Percentiles rank a stretch among this genome's conserved stretches.
Evolutionary conservation across 208 protist genomes (phyloP).

Genomic region (Crithidia acanthocephali): DNA sequence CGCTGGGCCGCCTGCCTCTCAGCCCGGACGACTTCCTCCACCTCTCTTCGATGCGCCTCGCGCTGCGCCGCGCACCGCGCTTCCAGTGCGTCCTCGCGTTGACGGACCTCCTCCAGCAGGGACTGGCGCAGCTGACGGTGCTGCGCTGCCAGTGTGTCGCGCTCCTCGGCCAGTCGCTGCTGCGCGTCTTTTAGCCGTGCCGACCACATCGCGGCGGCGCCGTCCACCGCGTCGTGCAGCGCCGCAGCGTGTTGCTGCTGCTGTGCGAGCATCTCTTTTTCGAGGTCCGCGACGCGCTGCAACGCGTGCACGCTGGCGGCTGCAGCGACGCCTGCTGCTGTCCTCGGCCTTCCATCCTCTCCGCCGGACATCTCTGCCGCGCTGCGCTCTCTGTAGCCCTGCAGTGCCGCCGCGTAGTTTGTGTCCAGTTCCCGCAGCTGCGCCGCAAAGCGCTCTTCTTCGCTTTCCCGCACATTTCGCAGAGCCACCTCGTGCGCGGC

Average conservation of each 20-base stretch:
- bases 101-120: conserved; percentile 27
- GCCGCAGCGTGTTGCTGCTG: conserved; percentile 11
- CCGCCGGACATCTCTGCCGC: too few relatives aligned
- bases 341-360: background rate
- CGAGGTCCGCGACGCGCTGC: conserved; percentile 22
- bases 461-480: background rate
- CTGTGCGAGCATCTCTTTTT: conserved; percentile 29
- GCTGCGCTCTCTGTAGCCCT: conserved; percentile 21
- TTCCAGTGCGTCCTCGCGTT: conserved; percentile 34
- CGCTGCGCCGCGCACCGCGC: conserved; percentile 23
- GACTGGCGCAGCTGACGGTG: conserved; percentile 24
- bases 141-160: conserved; percentile 26
- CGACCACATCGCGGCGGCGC: conserved; percentile 14
- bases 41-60: conserved; percentile 30
- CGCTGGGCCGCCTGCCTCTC: conserved; percentile 30
- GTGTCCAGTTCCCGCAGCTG: conserved; percentile 15
- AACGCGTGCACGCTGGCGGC: conserved; percentile 7
- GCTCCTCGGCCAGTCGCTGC: conserved; percentile 13
- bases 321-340: background rate
- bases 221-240: conserved; percentile 22
- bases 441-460: conserved; percentile 7
- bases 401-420: conserved; percentile 14
- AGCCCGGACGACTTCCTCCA: conserved; percentile 20
- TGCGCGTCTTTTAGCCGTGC: conserved; percentile 10
- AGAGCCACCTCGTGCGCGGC: conserved; percentile 26